Base-by-base conservation (phyloP, 78 protist species). In the Dictyostelium capitatum region DNA sequence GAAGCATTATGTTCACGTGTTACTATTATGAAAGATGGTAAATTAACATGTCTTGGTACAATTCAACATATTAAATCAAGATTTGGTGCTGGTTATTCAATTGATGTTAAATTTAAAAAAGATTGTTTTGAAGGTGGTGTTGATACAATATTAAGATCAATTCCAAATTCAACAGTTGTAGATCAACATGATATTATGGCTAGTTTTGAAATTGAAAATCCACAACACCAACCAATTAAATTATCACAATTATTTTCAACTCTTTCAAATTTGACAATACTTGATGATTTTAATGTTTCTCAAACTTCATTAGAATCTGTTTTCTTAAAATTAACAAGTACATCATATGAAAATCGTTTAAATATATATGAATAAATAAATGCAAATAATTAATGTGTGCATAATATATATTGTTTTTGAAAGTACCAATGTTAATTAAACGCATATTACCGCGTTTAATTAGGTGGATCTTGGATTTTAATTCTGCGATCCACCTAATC, bases 21-120 rank as follows among this genome's bases (percentile, higher is more conserved):
- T 23, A 96, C 97, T 67, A 98, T 99, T 82, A 98, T 99, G 98
- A 51, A 91, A 41, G 83, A 85, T 20, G 99, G 99, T 56, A 17
- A 78, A 57, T 80, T 97, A 56, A 70, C 54, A 19, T 75, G 92
- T 54, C 6, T 96, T 17, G 99, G 99, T 19, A 69, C 89, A 25
- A 75, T 94, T 17, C 83, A 97, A 74, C 92, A 83, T 48, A 79
- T 98, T 43, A 98, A 98, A 92, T 43, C 17, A 19, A 41, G 79
- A 23, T 97, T 91, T 74, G 99, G 99, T 11, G 90, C 80, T 2
- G 99, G 99, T 43, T 98, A 98, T 83, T 51, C 91, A 19, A 23
- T 84, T 15, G 82, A 84, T 56, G 67, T 84, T 25, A 84, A 84
- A 56, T 47, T 84, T 15, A 84, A 84, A 32, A 72, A 54, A 41